phyloP scores from a whole-genome alignment of 306 rosid genomes.

The Hylodesmum podocarpum region DNA sequence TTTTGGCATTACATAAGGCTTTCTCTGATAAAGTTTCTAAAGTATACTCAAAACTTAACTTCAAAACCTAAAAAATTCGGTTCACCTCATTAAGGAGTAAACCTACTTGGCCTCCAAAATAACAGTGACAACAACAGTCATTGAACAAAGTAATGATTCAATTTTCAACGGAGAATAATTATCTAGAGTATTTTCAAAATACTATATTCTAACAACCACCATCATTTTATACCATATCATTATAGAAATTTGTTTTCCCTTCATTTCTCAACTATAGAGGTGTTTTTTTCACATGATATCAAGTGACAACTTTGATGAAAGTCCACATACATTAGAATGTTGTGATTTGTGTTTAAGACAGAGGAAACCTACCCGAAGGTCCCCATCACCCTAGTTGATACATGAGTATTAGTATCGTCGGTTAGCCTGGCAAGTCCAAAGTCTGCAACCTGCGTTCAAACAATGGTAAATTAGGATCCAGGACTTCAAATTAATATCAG shows the following conservation, averaged over 20 bases:
- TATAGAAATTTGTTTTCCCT: not conserved
- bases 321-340: not conserved
- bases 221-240: not conserved
- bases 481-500: not conserved
- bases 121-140: not conserved
- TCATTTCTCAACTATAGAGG: not conserved
- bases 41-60: not conserved
- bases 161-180: not conserved
- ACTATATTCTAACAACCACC: not conserved
- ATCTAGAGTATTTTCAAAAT: not conserved
- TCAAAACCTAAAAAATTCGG: not conserved
- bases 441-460: constrained; percentile 78
- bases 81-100: not conserved
- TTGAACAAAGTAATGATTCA: not conserved
- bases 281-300: not conserved
- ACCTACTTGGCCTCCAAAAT: not conserved
- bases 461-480: constrained; percentile 26
- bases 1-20: not conserved
- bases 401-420: constrained; percentile 71
- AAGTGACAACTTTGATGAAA: not conserved
- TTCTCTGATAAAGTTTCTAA: not conserved
- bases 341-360: not conserved
- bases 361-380: constrained; percentile 82
- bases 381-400: constrained; percentile 97
- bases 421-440: constrained; percentile 93